These are phyloP conservation scores for Micractinium conductrix DNA, from an alignment of 139 green algal genomes.

Conservation along the genomic window DNA sequence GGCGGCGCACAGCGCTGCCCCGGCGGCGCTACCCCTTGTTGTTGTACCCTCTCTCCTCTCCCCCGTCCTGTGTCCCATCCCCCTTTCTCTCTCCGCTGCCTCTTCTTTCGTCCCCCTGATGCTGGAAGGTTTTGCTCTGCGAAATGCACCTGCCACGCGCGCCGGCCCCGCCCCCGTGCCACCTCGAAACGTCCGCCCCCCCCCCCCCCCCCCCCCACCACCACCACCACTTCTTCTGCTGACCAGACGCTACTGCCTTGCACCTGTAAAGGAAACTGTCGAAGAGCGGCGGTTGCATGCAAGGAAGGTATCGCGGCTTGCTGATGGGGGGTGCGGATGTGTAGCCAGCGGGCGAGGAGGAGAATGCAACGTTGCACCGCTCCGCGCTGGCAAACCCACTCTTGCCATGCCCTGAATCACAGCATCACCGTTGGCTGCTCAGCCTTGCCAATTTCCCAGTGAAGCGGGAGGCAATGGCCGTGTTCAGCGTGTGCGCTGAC, in stretches of 20 bases:
- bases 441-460: too few species aligned
- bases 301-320: not conserved
- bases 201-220: too few species aligned
- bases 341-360: not conserved
- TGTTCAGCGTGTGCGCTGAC: too few species aligned
- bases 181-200: not conserved
- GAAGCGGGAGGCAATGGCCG: too few species aligned
- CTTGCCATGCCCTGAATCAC: too few species aligned
- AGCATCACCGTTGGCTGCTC: too few species aligned
- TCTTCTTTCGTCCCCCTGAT: not conserved
- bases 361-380: not conserved
- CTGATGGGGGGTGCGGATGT: not conserved
- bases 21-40: not conserved
- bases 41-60: not conserved
- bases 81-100: not conserved
- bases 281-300: too few species aligned
- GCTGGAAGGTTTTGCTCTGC: not conserved
- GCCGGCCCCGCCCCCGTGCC: not conserved
- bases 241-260: not conserved
- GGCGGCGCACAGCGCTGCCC: not conserved
- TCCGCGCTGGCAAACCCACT: too few species aligned
- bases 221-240: not conserved
- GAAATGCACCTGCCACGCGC: not conserved
- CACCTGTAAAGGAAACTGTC: too few species aligned
- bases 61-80: not conserved